These are phyloP conservation scores for Chlamydomonas sphaeroides DNA, from an alignment of 139 green algal species.

Conservation along the genomic window DNA sequence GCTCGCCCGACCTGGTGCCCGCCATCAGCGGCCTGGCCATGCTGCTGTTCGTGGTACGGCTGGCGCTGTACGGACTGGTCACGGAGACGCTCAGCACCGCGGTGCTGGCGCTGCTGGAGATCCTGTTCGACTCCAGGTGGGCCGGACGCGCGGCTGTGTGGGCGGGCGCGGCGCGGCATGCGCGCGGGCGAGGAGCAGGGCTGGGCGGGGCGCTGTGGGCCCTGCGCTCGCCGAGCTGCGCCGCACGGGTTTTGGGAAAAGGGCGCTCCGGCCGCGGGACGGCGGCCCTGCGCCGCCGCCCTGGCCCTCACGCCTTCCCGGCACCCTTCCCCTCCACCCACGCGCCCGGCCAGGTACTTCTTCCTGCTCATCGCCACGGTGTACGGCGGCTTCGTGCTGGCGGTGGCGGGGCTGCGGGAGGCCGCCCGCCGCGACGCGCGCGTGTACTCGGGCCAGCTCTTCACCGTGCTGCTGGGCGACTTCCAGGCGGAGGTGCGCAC, in stretches of 20 bases:
- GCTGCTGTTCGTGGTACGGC: constrained; percentile 25
- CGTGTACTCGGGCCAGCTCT: constrained; percentile 1
- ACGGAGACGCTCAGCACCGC: constrained; percentile 24
- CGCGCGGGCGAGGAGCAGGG: too few species aligned
- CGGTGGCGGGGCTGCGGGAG: neutral
- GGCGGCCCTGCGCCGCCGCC: too few species aligned
- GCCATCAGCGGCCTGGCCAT: constrained; percentile 20
- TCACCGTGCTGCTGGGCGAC: constrained; percentile 31
- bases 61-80: constrained; percentile 20
- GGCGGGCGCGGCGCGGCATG: too few species aligned
- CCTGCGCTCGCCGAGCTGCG: too few species aligned
- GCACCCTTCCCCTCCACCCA: neutral
- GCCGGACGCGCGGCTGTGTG: too few species aligned
- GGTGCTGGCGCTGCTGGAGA: constrained; percentile 39
- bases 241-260: too few species aligned
- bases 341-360: constrained; percentile 2
- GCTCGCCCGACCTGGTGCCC: neutral
- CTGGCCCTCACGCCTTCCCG: too few species aligned
- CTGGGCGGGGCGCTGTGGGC: too few species aligned
- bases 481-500: constrained; percentile 2
- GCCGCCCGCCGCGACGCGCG: neutral
- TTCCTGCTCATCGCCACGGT: constrained; percentile 32
- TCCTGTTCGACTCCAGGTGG: constrained; percentile 21
- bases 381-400: constrained; percentile 31
- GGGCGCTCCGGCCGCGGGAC: too few species aligned